These are phyloP conservation scores for Pythium phragmitis DNA, from an alignment of 352 stramenopile genomes.

Conservation along the genomic window DNA sequence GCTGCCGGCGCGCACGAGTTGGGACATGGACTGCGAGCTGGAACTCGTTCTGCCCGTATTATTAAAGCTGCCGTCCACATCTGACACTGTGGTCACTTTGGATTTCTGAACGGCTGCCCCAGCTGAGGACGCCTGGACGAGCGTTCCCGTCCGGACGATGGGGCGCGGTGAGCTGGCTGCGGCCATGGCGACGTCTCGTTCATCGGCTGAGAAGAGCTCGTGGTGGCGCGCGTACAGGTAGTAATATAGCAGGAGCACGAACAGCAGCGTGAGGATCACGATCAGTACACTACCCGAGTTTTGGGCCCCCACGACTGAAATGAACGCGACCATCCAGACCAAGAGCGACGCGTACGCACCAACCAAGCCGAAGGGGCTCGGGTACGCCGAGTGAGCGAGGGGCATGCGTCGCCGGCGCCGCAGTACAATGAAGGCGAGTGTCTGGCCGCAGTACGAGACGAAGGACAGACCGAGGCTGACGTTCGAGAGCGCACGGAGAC, in stretches of 20 bases:
- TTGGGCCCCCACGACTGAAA: conserved; percentile 17
- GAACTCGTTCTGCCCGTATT: neutral
- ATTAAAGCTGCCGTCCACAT: conserved; percentile 6
- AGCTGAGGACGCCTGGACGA: too few relatives aligned
- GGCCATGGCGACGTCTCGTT: conserved; percentile 21
- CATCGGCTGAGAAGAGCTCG: conserved; percentile 26
- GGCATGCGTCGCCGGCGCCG: neutral
- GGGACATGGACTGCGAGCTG: conserved; percentile 3
- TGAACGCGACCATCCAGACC: conserved; percentile 18
- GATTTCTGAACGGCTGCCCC: neutral
- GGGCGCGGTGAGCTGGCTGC: neutral
- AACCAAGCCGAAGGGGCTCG: conserved; percentile 21
- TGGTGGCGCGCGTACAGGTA: conserved; percentile 5
- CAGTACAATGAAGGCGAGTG: conserved; percentile 11
- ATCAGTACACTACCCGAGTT: conserved; percentile 2
- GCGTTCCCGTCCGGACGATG: neutral
- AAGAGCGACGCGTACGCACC: conserved; percentile 18
- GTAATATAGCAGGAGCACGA: conserved; percentile 24
- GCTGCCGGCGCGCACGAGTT: conserved; percentile 14
- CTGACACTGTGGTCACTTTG: neutral
- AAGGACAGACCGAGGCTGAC: conserved; percentile 18
- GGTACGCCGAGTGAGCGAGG: conserved; percentile 3
- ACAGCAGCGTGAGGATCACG: neutral
- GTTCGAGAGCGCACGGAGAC: neutral
- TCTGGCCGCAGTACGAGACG: conserved; percentile 23